Evolutionary conservation across 345 rosid genomes (phyloP), one percentile per base, ranked within the genome.

Genomic region (Viola odorata): DNA sequence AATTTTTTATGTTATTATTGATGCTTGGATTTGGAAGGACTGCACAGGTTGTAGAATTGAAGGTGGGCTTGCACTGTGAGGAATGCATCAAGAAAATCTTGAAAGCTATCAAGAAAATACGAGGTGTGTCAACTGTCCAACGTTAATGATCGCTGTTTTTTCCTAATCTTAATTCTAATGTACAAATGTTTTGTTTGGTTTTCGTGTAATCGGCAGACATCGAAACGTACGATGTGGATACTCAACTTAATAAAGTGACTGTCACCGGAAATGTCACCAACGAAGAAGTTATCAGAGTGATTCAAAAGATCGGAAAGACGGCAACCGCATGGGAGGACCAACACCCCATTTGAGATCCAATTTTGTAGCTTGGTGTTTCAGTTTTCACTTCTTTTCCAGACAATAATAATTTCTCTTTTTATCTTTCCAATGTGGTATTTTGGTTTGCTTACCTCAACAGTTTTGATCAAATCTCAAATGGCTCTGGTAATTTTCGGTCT

Each of bases 71-170:
- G 70, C 96, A 88, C 42, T 91, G 97, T 37, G 86, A 86, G 0
- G 87, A 86, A 60, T 84, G 95, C 58, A 86, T 85, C 72, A 86
- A 75, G 79, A 88, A 88, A 63, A 86, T 91, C 79, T 69, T 91
- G 37, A 86, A 91, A 68, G 91, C 91, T 38, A 85, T 91, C 69
- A 88, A 91, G 84, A 89, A 88, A 68, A 81, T 89, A 56, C 82
- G 81, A 60, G 94, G 95, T 87, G 79, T 58, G 45, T 0, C 4
- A 16, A 11, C 8, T 3, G 32, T 23, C 32, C 1, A 23, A 23
- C 32, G 2, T 23, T 23, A 23, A 23, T 23, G 32, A n/a, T n/a
- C n/a, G n/a, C n/a, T n/a, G n/a, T n/a, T n/a, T n/a, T n/a, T n/a
- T n/a, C n/a, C n/a, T n/a, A n/a, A n/a, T n/a, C n/a, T n/a, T n/a